Conservation (phyloP, 805 yeast genomes). For the Aciculoconidium aculeatum region DNA sequence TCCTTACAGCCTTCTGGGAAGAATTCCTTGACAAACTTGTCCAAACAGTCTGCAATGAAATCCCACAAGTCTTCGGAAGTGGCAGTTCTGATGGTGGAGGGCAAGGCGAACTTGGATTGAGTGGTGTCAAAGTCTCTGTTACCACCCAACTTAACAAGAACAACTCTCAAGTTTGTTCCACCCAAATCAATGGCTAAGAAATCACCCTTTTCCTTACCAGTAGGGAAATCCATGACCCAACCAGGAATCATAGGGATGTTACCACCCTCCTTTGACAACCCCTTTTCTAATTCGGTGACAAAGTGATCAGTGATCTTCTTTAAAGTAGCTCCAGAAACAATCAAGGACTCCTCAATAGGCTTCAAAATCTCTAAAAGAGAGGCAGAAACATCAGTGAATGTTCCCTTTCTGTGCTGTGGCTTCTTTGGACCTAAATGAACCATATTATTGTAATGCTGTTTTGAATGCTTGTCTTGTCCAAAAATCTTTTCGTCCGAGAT, state of each 20-base stretch:
- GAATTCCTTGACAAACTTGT: conserved; percentile 58
- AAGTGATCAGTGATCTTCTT: conserved; percentile 69
- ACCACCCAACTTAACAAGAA: conserved; percentile 79
- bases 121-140: conserved; percentile 77
- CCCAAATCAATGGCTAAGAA: conserved; percentile 94
- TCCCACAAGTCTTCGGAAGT: conserved; percentile 70
- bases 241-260: conserved; percentile 96
- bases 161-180: conserved; percentile 94
- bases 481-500: not conserved
- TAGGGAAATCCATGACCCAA: conserved; percentile 92
- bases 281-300: conserved; percentile 73
- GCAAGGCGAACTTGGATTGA: conserved; percentile 82
- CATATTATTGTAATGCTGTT: conserved; percentile 35
- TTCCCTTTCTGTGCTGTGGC: conserved; percentile 72
- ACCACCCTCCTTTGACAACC: conserved; percentile 69
- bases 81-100: conserved; percentile 73
- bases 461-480: conserved; percentile 1
- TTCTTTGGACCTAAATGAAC: conserved; percentile 81
- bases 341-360: conserved; percentile 54
- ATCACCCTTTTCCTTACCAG: conserved; percentile 86
- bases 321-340: conserved; percentile 56
- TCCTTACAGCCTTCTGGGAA: conserved; percentile 62
- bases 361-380: conserved; percentile 54
- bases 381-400: conserved; percentile 57
- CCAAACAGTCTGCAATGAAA: conserved; percentile 79